Conservation (phyloP, 2,329 filamentous ascomycete genomes). For the Calonectria pseudoturangicola region DNA sequence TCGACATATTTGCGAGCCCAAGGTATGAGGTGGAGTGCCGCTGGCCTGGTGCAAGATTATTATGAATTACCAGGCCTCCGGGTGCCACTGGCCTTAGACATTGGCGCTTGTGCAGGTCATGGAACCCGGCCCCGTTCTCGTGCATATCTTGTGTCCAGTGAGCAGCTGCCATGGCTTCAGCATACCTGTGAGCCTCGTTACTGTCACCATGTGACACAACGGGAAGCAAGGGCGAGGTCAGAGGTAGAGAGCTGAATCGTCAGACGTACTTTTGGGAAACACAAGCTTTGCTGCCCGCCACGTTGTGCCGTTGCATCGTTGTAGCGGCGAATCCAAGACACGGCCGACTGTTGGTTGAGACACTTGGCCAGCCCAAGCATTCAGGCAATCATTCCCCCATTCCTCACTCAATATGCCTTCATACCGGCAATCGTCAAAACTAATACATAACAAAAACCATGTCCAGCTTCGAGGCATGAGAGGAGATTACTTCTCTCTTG, state of each 20-base stretch:
- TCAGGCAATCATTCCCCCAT: conserved; percentile 32
- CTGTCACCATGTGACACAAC: conserved; percentile 10
- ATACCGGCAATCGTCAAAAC: conserved; percentile 13
- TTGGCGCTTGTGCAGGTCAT: conserved; percentile 30
- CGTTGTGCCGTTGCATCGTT: conserved; percentile 39
- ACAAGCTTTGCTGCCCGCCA: conserved; percentile 14
- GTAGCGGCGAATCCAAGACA: conserved; percentile 32
- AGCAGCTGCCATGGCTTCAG: conserved; percentile 9
- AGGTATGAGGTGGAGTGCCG: conserved; percentile 23
- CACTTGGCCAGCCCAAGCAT: conserved; percentile 14
- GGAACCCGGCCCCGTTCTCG: conserved; percentile 5
- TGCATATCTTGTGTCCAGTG: conserved; percentile 14
- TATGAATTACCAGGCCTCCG: conserved; percentile 26
- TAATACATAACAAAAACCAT: conserved; percentile 11
- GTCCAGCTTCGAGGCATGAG: conserved; percentile 17
- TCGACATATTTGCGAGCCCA: conserved; percentile 25
- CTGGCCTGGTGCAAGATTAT: conserved; percentile 13
- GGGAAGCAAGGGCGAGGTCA: conserved; percentile 17
- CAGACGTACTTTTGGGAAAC: neutral
- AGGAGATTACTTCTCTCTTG: conserved; percentile 39
- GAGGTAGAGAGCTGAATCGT: conserved; percentile 8
- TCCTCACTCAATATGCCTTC: conserved; percentile 14
- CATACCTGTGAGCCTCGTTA: neutral
- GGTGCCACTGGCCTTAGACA: conserved; percentile 26
- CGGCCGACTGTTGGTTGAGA: conserved; percentile 27